Evolutionary conservation across 2,329 filamentous ascomycete species (phyloP).

Genomic region (Cadophora sp.): DNA sequence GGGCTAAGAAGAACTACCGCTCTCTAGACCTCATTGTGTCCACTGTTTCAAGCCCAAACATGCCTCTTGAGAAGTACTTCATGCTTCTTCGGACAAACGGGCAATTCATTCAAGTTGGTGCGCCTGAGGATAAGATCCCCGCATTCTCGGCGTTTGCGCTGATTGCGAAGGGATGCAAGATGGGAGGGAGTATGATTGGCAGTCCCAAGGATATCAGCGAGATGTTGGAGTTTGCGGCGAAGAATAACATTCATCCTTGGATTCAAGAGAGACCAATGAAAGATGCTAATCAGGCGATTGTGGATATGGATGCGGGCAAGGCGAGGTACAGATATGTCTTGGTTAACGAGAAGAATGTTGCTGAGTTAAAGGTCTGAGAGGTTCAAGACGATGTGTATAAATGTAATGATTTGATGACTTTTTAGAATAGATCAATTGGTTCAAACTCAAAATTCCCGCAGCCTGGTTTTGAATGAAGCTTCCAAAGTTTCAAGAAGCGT

Average conservation of each 20-base stretch:
- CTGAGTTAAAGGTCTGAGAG: slow-evolving; percentile 19
- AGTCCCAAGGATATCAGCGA: slow-evolving; percentile 61
- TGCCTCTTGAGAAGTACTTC: slow-evolving; percentile 70
- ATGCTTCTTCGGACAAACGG: slow-evolving; percentile 64
- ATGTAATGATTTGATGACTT: neutral
- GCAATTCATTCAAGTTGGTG: slow-evolving; percentile 69
- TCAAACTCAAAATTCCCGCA: neutral
- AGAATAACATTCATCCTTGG: slow-evolving; percentile 64
- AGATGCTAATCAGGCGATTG: slow-evolving; percentile 61
- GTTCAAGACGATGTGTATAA: neutral
- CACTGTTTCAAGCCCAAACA: slow-evolving; percentile 61
- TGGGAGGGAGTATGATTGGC: slow-evolving; percentile 49
- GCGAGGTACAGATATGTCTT: slow-evolving; percentile 58
- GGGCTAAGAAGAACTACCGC: slow-evolving; percentile 60
- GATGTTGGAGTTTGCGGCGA: slow-evolving; percentile 65
- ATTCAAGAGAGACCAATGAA: slow-evolving; percentile 61
- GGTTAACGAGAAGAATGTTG: slow-evolving; percentile 48
- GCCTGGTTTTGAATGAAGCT: neutral
- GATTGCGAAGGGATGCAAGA: slow-evolving; percentile 59
- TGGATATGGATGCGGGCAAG: slow-evolving; percentile 64
- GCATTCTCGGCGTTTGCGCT: slow-evolving; percentile 60
- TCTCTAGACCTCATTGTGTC: slow-evolving; percentile 65
- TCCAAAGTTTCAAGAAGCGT: neutral
- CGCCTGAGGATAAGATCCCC: slow-evolving; percentile 65
- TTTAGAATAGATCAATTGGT: neutral